phyloP scores from a whole-genome alignment of 441 rosid species.

The Hypseocharis bilobata region DNA sequence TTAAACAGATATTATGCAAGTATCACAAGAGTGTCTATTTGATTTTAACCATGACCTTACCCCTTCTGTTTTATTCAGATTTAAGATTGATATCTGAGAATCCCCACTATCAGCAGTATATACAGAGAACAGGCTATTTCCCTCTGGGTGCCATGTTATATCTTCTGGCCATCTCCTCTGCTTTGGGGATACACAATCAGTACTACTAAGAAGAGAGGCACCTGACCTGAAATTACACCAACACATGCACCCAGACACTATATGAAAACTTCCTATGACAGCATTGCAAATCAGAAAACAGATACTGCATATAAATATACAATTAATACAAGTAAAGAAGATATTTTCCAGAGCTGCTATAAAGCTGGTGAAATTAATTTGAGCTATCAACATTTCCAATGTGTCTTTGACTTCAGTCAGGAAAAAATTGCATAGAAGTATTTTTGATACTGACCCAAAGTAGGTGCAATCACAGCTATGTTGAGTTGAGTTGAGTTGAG shows the following conservation, averaged over 20 bases:
- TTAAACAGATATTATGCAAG: background rate
- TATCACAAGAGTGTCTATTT: background rate
- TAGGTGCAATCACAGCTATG: too few relatives aligned
- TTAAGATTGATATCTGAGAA: conserved; percentile 68
- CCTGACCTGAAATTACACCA: conserved; percentile 41
- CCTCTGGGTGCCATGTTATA: conserved; percentile 77
- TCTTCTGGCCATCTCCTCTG: conserved; percentile 93
- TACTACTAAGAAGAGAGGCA: conserved; percentile 61
- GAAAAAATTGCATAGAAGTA: too few relatives aligned
- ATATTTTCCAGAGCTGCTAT: background rate
- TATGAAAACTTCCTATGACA: background rate
- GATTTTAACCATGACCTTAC: conserved; percentile 31
- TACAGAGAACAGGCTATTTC: conserved; percentile 52
- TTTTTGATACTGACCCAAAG: background rate
- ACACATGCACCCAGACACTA: background rate
- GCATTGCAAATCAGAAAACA: background rate
- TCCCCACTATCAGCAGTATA: conserved; percentile 70
- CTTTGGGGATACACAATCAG: conserved; percentile 52
- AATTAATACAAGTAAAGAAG: background rate
- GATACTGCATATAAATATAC: background rate
- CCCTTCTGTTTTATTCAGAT: conserved; percentile 57
- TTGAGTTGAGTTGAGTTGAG: too few relatives aligned
- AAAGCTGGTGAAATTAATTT: background rate
- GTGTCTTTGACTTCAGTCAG: too few relatives aligned
- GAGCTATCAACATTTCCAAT: background rate